Percentiles rank a stretch among this genome's conserved stretches.
phyloP scores from a whole-genome alignment of 1,284 basidiomycete species.

The Leccinum colubrinum region DNA sequence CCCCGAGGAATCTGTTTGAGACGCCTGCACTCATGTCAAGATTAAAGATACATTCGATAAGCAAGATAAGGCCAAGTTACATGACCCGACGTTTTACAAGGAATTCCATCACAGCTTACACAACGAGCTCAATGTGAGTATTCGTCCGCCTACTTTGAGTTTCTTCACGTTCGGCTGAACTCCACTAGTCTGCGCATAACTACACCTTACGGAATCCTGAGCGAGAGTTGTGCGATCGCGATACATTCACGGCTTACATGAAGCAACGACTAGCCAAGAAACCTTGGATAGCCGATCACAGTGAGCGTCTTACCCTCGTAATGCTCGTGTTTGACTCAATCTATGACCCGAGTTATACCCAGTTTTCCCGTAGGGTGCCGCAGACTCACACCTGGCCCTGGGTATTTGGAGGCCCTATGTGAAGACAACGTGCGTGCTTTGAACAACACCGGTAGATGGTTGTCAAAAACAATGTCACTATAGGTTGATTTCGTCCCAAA shows the following conservation, averaged over 20 bases:
- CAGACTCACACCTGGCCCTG: slow-evolving; percentile 62
- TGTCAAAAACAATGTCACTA: no score
- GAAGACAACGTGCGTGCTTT: slow-evolving; percentile 23
- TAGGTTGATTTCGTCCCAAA: slow-evolving; percentile 59
- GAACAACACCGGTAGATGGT: no score
- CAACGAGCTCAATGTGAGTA: slow-evolving; percentile 47
- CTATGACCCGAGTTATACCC: slow-evolving; percentile 45
- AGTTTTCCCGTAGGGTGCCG: slow-evolving; percentile 57
- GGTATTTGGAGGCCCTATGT: slow-evolving; percentile 54
- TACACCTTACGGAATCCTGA: slow-evolving; percentile 44
- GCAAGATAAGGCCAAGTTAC: slow-evolving; percentile 49
- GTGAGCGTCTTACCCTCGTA: slow-evolving; percentile 32
- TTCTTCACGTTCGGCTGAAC: not conserved
- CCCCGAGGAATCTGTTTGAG: not conserved
- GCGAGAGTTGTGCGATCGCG: slow-evolving; percentile 37
- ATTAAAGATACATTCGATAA: slow-evolving; percentile 48
- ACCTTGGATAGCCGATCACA: slow-evolving; percentile 45
- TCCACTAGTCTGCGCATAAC: slow-evolving; percentile 43
- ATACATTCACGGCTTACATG: slow-evolving; percentile 50
- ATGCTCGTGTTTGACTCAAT: not conserved
- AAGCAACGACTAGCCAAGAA: slow-evolving; percentile 48
- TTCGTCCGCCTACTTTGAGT: not conserved
- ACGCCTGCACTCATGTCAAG: not conserved
- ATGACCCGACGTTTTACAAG: slow-evolving; percentile 44
- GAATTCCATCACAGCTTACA: slow-evolving; percentile 52